Evolutionary conservation across 495 filamentous ascomycete species (phyloP).

Genomic region (Achaetomiella virescens): DNA sequence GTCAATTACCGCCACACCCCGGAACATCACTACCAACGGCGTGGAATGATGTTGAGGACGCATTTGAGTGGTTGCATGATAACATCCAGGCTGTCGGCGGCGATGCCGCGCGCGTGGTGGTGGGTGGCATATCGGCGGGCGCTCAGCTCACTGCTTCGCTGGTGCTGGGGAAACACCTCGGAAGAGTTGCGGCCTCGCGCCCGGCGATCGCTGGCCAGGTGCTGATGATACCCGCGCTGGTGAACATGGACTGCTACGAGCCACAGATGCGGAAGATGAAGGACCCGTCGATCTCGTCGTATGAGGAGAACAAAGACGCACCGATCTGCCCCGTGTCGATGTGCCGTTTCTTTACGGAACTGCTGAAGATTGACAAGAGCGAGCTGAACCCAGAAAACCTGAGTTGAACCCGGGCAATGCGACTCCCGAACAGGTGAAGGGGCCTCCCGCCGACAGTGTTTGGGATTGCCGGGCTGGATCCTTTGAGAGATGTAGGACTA

Average conservation of each 20-base stretch:
- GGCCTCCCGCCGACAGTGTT: slow-evolving; percentile 38
- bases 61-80: slow-evolving; percentile 42
- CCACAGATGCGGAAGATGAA: slow-evolving; percentile 29
- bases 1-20: slow-evolving; percentile 46
- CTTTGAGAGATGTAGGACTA: slow-evolving; percentile 42
- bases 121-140: slow-evolving; percentile 46
- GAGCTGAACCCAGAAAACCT: slow-evolving; percentile 20
- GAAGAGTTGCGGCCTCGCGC: slow-evolving; percentile 12
- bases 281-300: slow-evolving; percentile 31
- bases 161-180: slow-evolving; percentile 29
- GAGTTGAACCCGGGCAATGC: slow-evolving; percentile 38
- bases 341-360: slow-evolving; percentile 28
- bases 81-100: slow-evolving; percentile 29
- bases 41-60: slow-evolving; percentile 43
- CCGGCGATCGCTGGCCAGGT: slow-evolving; percentile 38
- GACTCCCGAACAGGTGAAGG: slow-evolving; percentile 30
- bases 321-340: slow-evolving; percentile 32
- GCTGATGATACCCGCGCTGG: slow-evolving; percentile 38
- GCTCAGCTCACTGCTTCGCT: slow-evolving; percentile 38
- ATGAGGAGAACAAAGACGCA: slow-evolving; percentile 34
- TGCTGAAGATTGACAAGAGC: slow-evolving; percentile 26
- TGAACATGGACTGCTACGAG: slow-evolving; percentile 29
- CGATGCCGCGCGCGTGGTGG: slow-evolving; percentile 32
- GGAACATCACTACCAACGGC: slow-evolving; percentile 35
- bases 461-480: slow-evolving; percentile 17